phyloP scores from a whole-genome alignment of 1,139 yeast species.

The Diutina catenulata region DNA sequence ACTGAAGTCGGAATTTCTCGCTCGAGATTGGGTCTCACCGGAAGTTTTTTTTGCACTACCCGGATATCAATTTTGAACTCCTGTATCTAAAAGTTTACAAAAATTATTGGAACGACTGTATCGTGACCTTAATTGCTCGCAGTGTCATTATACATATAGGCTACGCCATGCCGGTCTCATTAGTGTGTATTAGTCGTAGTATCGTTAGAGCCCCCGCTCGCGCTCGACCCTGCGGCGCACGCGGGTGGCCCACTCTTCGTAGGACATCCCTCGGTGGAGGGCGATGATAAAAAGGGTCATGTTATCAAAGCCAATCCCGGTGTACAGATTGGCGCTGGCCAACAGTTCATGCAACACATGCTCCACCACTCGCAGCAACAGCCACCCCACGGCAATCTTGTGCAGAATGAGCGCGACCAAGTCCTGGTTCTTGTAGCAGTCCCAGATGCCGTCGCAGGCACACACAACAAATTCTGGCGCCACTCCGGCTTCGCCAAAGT shows the following conservation, averaged over 20 bases:
- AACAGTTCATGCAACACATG: slow-evolving; percentile 53
- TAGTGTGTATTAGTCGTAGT: no score
- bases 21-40: no score
- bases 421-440: slow-evolving; percentile 52
- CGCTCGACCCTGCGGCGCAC: neutral
- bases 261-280: slow-evolving; percentile 31
- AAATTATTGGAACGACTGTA: no score
- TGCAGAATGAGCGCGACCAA: slow-evolving; percentile 43
- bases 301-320: slow-evolving; percentile 74
- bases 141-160: no score
- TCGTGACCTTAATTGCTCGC: no score
- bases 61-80: no score
- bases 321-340: slow-evolving; percentile 59
- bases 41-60: no score
- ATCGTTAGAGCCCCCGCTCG: neutral
- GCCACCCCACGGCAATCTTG: slow-evolving; percentile 45
- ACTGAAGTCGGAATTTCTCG: no score
- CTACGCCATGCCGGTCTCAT: no score
- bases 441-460: slow-evolving; percentile 81
- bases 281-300: slow-evolving; percentile 65
- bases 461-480: slow-evolving; percentile 52
- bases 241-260: slow-evolving; percentile 44
- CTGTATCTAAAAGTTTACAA: no score
- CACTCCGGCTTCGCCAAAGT: slow-evolving; percentile 16
- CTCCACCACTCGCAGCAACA: slow-evolving; percentile 46